Evolutionary conservation across 2,329 filamentous ascomycete species (phyloP), one percentile per base, ranked within the genome.

Genomic region (Phyllosticta citriasiana): DNA sequence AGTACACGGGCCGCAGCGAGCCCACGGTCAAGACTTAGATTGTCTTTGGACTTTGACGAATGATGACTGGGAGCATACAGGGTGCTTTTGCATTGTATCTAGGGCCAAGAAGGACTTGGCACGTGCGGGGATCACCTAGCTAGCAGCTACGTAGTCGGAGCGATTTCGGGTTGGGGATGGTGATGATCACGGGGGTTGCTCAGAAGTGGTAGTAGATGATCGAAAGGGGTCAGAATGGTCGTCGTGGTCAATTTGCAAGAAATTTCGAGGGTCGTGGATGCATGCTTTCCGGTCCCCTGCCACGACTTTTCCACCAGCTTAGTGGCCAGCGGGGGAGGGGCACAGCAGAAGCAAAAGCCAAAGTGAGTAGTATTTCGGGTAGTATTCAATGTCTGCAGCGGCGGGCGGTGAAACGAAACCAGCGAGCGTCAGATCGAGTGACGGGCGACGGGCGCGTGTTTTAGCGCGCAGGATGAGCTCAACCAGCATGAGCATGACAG

Each of bases 1-100:
- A 97, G 80, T 91, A 88, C 73, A 85, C 97, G 69, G 92, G 91
- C 72, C 87, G 92, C 64, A 91, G 91, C 69, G 88, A 96, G 80
- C 94, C 94, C 40, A 91, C 96, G 78, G 94, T 99, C 70, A 96
- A 92, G 87, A 99, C 93, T 63, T 97, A 86, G 78, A 64, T 6
- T 16, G 30, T 24, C 4, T 30, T n/a, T 14, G 57, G 24, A 52
- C 33, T 27, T 53, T 61, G 50, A 61, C 55, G 59, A 61, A 55
- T 61, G 59, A 61, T 27, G 59, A 61, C 22, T 19, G 19, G 33
- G 57, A 30, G 57, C 57, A 55, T 27, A 51, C 57, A 59, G 57
- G 54, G 35, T 57, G 56, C 47, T 57, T 16, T 50, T 40, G 57
- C 51, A 52, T 59, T 55, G 35, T 51, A 22, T 55, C 35, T 55